Conservation (phyloP, 2,329 filamentous ascomycete species). For the Periglandula ipomoeae region DNA sequence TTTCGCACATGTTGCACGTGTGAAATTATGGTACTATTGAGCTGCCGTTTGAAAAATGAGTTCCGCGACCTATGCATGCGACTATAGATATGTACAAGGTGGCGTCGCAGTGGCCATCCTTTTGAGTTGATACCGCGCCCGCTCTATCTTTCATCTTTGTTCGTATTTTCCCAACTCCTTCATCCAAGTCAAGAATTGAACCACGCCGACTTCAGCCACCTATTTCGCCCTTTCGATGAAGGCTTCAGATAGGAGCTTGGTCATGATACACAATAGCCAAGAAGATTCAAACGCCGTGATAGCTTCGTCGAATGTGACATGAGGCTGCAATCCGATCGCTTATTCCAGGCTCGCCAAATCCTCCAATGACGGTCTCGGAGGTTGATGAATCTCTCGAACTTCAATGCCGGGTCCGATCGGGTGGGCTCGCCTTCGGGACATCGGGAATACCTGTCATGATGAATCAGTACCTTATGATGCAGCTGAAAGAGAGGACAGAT, state of each 20-base stretch:
- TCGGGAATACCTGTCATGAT: conserved; percentile 42
- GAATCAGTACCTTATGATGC: conserved; percentile 9
- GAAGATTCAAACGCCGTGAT: background rate
- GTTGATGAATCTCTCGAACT: conserved; percentile 57
- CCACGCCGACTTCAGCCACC: too few species aligned
- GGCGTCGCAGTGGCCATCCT: background rate
- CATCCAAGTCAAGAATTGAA: too few species aligned
- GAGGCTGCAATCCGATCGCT: background rate
- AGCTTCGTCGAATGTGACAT: background rate
- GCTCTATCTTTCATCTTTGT: too few species aligned
- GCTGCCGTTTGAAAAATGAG: background rate
- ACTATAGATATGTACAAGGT: background rate
- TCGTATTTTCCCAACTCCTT: too few species aligned
- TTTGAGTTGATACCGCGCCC: background rate
- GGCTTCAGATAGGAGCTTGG: too few species aligned
- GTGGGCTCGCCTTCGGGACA: conserved; percentile 51
- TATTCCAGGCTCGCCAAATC: conserved; percentile 63
- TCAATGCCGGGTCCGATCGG: conserved; percentile 77
- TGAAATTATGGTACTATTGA: too few species aligned
- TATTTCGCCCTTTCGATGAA: too few species aligned
- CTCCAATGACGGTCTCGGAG: conserved; percentile 48
- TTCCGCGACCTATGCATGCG: background rate
- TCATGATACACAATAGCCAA: too few species aligned
- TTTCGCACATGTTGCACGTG: too few species aligned
- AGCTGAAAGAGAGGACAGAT: background rate